Evolutionary conservation across 352 stramenopile species (phyloP).

Genomic region (Albugo laibachii): DNA sequence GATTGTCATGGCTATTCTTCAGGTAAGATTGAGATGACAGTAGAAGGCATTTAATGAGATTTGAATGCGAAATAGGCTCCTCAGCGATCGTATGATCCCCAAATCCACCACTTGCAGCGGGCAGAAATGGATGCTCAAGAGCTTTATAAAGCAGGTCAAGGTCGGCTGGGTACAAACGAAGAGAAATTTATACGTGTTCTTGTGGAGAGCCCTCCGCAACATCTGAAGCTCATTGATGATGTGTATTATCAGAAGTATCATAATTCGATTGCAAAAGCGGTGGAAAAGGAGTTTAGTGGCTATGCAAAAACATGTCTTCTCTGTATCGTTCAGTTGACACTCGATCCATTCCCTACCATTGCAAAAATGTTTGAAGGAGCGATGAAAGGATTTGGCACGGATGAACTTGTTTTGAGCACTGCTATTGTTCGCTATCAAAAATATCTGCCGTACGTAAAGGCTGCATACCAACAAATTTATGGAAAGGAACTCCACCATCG

Average conservation of each 20-base stretch:
- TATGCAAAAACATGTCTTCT: constrained; percentile 50
- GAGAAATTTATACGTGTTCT: constrained; percentile 43
- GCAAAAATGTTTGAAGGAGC: constrained; percentile 48
- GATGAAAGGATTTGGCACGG: constrained; percentile 49
- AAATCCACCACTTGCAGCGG: constrained; percentile 39
- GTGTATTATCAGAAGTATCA: constrained; percentile 63
- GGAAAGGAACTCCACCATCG: constrained; percentile 34
- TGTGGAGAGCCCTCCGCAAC: constrained; percentile 30
- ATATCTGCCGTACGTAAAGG: constrained; percentile 27
- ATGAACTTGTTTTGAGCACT: constrained; percentile 33
- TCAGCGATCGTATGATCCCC: constrained; percentile 27
- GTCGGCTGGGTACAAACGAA: constrained; percentile 50
- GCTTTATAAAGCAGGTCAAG: constrained; percentile 64
- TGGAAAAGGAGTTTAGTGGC: constrained; percentile 69
- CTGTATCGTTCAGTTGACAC: constrained; percentile 18
- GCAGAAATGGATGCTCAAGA: constrained; percentile 35
- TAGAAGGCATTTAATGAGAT: too few relatives aligned
- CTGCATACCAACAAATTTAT: constrained; percentile 32
- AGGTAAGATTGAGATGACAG: background rate
- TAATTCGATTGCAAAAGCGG: constrained; percentile 52
- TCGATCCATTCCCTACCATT: constrained; percentile 46
- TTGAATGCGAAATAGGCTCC: constrained; percentile 10
- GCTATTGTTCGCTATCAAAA: constrained; percentile 37
- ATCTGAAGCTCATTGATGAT: constrained; percentile 39
- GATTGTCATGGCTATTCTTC: constrained; percentile 43